phyloP scores from a whole-genome alignment of 108 stramenopile genomes.

The Aurantiochytrium sp. region DNA sequence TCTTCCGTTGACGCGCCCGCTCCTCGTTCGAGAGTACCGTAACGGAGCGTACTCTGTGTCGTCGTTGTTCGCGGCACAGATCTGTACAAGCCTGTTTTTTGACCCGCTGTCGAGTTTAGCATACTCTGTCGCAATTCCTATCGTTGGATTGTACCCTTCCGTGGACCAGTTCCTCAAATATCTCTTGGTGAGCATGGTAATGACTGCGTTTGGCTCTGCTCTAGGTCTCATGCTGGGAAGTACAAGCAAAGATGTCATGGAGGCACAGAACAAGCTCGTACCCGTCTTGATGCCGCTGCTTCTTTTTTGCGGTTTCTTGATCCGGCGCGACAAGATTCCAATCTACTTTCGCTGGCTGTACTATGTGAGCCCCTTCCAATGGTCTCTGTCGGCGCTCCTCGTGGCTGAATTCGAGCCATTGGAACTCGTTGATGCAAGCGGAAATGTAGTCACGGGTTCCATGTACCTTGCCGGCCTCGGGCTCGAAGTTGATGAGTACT shows the following conservation, averaged over 20 bases:
- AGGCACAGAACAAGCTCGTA: background rate
- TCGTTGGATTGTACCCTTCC: background rate
- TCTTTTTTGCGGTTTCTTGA: background rate
- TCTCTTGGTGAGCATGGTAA: background rate
- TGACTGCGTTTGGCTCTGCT: background rate
- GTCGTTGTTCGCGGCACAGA: background rate
- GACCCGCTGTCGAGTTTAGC: background rate
- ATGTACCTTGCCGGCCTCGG: background rate
- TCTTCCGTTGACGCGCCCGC: background rate
- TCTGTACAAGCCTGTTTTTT: background rate
- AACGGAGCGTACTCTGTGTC: background rate
- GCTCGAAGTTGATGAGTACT: background rate
- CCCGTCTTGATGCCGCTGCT: background rate
- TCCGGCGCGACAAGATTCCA: background rate
- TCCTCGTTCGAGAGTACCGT: background rate
- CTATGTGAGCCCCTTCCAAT: slow-evolving; percentile 14
- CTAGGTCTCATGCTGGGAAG: background rate
- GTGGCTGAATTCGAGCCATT: background rate
- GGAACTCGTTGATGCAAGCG: background rate
- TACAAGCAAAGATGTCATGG: background rate
- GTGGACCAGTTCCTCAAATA: background rate
- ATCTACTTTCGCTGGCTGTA: background rate
- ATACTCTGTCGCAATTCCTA: background rate
- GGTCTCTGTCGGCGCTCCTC: background rate
- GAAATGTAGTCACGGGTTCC: too few relatives aligned